These are phyloP conservation scores for Globisporangium canariense DNA, from an alignment of 352 stramenopile species.

Conservation along the genomic window DNA sequence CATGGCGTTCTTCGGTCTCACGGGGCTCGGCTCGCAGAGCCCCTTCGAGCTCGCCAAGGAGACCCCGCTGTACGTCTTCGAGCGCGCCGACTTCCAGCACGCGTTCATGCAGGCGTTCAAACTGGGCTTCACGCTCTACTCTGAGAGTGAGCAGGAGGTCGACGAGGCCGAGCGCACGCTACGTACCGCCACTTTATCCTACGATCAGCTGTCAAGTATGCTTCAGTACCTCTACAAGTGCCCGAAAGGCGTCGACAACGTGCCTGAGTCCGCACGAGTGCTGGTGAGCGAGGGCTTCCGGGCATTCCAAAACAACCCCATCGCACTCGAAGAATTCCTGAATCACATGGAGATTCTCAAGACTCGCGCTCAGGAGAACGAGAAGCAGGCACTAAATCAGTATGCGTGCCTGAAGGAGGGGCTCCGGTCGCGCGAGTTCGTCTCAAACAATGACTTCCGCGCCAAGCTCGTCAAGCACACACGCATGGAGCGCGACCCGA, in stretches of 20 bases:
- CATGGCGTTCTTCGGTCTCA: slow-evolving; percentile 74
- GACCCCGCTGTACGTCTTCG: slow-evolving; percentile 56
- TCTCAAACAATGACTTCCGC: slow-evolving; percentile 56
- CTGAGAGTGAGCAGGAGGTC: slow-evolving; percentile 55
- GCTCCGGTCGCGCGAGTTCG: slow-evolving; percentile 37
- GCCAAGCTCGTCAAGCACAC: slow-evolving; percentile 50
- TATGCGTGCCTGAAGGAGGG: slow-evolving; percentile 43
- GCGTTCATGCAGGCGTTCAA: slow-evolving; percentile 56
- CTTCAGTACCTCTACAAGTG: slow-evolving; percentile 62
- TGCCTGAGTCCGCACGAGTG: slow-evolving; percentile 23
- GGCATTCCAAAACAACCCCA: slow-evolving; percentile 4
- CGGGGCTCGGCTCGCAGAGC: slow-evolving; percentile 48
- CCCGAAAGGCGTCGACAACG: slow-evolving; percentile 48
- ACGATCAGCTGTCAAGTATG: slow-evolving; percentile 35
- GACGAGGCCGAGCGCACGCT: slow-evolving; percentile 27
- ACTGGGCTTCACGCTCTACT: slow-evolving; percentile 50
- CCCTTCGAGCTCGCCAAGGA: slow-evolving; percentile 53
- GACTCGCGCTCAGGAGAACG: slow-evolving; percentile 25
- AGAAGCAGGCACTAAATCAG: slow-evolving; percentile 22
- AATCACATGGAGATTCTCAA: slow-evolving; percentile 32
- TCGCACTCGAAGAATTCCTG: slow-evolving; percentile 29
- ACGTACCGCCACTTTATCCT: slow-evolving; percentile 28
- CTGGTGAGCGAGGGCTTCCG: slow-evolving; percentile 29
- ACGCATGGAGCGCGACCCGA: slow-evolving; percentile 47
- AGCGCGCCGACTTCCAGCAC: slow-evolving; percentile 45